Evolutionary conservation across 768 basidiomycete genomes (phyloP).

Genomic region (Heimioporus sp.): DNA sequence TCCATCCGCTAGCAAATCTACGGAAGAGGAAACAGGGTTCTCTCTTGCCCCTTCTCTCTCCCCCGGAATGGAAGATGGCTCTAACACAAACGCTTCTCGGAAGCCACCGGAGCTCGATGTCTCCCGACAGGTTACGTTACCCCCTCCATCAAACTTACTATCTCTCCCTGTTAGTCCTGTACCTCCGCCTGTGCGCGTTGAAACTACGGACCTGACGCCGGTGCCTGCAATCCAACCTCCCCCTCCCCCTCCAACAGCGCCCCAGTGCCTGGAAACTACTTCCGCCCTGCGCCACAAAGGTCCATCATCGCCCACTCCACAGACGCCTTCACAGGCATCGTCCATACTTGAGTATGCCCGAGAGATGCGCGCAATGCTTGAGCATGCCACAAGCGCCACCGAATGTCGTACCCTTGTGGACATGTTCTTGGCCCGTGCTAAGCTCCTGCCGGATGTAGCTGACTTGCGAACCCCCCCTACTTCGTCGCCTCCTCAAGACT

Average conservation of each 20-base stretch:
- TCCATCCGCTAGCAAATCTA: slow-evolving; percentile 15
- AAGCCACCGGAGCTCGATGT: slow-evolving; percentile 4
- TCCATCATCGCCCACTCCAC: slow-evolving; percentile 13
- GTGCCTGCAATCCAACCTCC: not conserved
- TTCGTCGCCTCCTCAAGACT: slow-evolving; percentile 36
- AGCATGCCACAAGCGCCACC: slow-evolving; percentile 67
- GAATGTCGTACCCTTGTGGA: slow-evolving; percentile 86
- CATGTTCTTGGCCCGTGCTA: slow-evolving; percentile 71
- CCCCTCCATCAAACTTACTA: slow-evolving; percentile 1
- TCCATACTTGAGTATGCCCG: slow-evolving; percentile 46
- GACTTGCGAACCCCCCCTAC: slow-evolving; percentile 28
- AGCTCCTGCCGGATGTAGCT: slow-evolving; percentile 37
- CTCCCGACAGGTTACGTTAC: not conserved
- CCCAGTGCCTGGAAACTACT: slow-evolving; percentile 14
- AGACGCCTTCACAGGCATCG: slow-evolving; percentile 17
- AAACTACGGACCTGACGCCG: not conserved
- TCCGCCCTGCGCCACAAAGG: slow-evolving; percentile 7
- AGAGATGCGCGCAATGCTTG: slow-evolving; percentile 67
- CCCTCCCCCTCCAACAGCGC: not conserved
- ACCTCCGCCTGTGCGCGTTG: slow-evolving; percentile 1
- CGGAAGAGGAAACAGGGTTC: slow-evolving; percentile 6
- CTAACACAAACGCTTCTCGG: not conserved
- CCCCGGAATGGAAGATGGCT: slow-evolving; percentile 3
- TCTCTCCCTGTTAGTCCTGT: slow-evolving; percentile 4
- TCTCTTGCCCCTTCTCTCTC: slow-evolving; percentile 6